Base-by-base conservation (phyloP, 2,329 filamentous ascomycete genomes). In the Alternaria viburni region DNA sequence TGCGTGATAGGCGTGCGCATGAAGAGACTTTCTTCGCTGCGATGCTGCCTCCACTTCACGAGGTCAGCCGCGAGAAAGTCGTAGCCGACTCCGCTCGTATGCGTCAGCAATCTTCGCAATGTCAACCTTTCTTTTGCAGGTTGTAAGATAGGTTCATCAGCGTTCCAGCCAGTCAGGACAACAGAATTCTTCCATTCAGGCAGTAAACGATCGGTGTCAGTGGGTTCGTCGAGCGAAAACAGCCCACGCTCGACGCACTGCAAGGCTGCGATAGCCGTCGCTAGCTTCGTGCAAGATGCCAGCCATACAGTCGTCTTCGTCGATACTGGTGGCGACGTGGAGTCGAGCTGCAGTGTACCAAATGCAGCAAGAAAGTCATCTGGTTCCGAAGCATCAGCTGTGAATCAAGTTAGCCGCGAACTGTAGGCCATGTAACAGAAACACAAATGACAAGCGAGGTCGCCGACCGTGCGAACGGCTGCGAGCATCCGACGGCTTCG, bases 231-330 rank as follows among this genome's bases (percentile, higher is more conserved):
- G 8, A 78, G 66, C 5, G 63, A 62, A 28, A 77, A 65, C 4
- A 73, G 63, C 3, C 72, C 73, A 6, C 71, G 69, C 54, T 78
- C 74, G 15, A 78, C 70, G 50, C 72, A 74, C 57, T 78, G 74
- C 55, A 78, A 47, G 2, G 62, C 73, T 36, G 73, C 72, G 32
- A 79, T 63, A 10, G 67, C 62, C 25, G 73, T 73, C 5, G 73
- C 58, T 5, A 78, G 57, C 55, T 77, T 78, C 43, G 65, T 73
- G 54, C 74, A 77, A 2, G 73, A 77, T 12, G 76, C 74, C 10
- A 76, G 63, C 76, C 74, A 78, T 66, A 78, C 70, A 9, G 72
- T 67, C 4, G 67, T 70, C n/a, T 75, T 62, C 25, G 57, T 56
- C 3, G 64, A 59, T n/a, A 73, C 65, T 17, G 64, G 44, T 5